Percentiles rank a stretch among this genome's conserved stretches.
Evolutionary conservation across 129 eudicot species (phyloP).

Genomic region (Chrysanthemum lavandulifolium): DNA sequence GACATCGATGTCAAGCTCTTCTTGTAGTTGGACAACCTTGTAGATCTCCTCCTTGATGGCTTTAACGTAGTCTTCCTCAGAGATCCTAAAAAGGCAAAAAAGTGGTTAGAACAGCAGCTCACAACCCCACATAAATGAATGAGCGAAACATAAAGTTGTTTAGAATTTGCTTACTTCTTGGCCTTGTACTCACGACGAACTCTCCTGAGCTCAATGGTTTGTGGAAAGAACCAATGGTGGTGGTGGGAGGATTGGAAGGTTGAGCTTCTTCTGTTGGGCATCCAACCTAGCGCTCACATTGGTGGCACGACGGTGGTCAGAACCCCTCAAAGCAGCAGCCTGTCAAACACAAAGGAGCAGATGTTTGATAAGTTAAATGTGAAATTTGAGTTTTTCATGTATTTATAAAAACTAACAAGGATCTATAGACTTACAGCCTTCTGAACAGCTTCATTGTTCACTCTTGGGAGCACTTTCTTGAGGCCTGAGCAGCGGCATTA

Average conservation of each 20-base stretch:
- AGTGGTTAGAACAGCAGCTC: constrained; percentile 13
- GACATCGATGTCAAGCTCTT: constrained; percentile 94
- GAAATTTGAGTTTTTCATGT: not conserved
- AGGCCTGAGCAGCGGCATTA: constrained; percentile 92
- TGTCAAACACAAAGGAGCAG: constrained; percentile 11
- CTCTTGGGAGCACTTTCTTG: constrained; percentile 98
- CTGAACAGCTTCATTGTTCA: constrained; percentile 80
- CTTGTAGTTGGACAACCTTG: constrained; percentile 92
- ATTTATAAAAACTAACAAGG: not conserved
- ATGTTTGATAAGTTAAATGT: not conserved
- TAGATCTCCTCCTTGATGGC: constrained; percentile 81
- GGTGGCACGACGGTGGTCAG: constrained; percentile 93
- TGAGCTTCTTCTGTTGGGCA: constrained; percentile 93
- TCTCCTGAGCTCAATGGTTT: constrained; percentile 88
- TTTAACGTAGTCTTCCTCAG: constrained; percentile 79
- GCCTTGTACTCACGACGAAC: constrained; percentile 98
- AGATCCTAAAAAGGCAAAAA: constrained; percentile 44
- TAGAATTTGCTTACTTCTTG: constrained; percentile 57
- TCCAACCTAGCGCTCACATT: constrained; percentile 81
- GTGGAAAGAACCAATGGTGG: constrained; percentile 98
- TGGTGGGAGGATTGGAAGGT: constrained; percentile 91
- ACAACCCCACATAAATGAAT: not conserved
- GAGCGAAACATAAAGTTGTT: not conserved
- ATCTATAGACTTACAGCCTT: constrained; percentile 62
- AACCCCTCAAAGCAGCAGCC: constrained; percentile 87